Evolutionary conservation across 371 early-diverging fungal genomes (phyloP).

Genomic region (Capillidium rhysosporum): DNA sequence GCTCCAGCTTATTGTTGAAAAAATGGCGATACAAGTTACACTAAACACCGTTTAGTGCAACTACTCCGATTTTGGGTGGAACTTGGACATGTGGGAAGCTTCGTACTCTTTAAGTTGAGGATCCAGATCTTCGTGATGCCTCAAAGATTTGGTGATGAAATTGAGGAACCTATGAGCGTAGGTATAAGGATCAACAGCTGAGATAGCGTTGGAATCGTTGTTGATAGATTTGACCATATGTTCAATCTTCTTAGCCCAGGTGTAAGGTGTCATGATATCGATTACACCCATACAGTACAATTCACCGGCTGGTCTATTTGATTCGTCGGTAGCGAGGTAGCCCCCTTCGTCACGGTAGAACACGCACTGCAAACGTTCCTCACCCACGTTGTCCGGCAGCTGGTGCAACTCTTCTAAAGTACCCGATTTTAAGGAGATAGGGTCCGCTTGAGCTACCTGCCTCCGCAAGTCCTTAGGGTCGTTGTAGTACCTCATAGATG

Average conservation of each 20-base stretch:
- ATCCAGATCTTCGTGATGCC: not conserved
- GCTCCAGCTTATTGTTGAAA: too few relatives aligned
- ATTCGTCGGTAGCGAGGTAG: conserved; percentile 50
- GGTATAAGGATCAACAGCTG: conserved; percentile 61
- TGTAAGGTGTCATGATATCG: conserved; percentile 89
- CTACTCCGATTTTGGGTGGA: not conserved
- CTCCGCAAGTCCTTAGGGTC: conserved; percentile 25
- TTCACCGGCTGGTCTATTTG: conserved; percentile 32
- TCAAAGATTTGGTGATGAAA: conserved; percentile 31
- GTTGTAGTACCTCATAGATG: conserved; percentile 17
- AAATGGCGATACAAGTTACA: too few relatives aligned
- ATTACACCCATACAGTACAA: conserved; percentile 88
- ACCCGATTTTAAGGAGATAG: conserved; percentile 22
- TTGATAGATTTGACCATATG: conserved; percentile 66
- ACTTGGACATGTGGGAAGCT: not conserved
- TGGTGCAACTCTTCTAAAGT: conserved; percentile 7
- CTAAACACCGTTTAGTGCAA: too few relatives aligned
- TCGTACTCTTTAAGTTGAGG: not conserved
- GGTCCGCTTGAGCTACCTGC: conserved; percentile 39
- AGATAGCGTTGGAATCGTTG: conserved; percentile 52
- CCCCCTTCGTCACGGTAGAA: conserved; percentile 89
- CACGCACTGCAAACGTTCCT: conserved; percentile 39
- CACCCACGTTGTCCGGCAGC: not conserved
- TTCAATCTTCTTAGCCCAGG: conserved; percentile 60
- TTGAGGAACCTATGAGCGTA: conserved; percentile 72